Conservation (phyloP, 352 stramenopile genomes). For the Phytophthora idaei region DNA sequence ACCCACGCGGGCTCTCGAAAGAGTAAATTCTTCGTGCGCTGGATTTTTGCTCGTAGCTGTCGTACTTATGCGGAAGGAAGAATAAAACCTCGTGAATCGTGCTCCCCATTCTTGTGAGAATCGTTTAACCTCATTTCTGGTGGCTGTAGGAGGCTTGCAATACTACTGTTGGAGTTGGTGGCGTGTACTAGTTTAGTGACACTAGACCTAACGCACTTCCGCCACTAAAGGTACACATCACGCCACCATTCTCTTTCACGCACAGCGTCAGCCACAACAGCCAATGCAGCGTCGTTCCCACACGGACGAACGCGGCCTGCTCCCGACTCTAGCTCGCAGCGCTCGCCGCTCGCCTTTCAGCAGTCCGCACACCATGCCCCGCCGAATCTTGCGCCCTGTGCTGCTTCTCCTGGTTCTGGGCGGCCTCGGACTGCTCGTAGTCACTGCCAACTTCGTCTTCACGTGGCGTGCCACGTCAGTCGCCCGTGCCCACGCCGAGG, state of each 20-base stretch:
- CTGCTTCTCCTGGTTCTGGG: slow-evolving; percentile 25
- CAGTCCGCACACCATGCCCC: slow-evolving; percentile 30
- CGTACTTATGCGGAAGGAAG: too few species aligned
- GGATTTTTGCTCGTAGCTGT: too few species aligned
- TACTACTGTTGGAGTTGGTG: too few species aligned
- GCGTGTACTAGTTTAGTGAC: slow-evolving; percentile 1
- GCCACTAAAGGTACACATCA: not conserved
- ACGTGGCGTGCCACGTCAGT: slow-evolving; percentile 35
- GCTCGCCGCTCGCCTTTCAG: slow-evolving; percentile 27
- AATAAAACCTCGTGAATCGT: too few species aligned
- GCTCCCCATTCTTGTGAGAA: too few species aligned
- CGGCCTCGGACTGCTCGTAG: slow-evolving; percentile 29
- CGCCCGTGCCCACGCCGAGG: slow-evolving; percentile 7
- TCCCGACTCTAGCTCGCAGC: slow-evolving; percentile 30
- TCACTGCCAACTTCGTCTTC: slow-evolving; percentile 35
- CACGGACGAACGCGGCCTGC: slow-evolving; percentile 23
- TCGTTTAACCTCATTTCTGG: too few species aligned
- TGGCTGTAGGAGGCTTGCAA: too few species aligned
- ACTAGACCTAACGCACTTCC: not conserved
- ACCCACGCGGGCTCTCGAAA: too few species aligned
- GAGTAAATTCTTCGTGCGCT: too few species aligned
- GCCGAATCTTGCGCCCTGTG: slow-evolving; percentile 18
- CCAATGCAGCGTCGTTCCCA: slow-evolving; percentile 33
- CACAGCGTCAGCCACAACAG: not conserved
- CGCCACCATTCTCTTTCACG: slow-evolving; percentile 1